phyloP scores from a whole-genome alignment of 2,329 filamentous ascomycete species.

The Arachnomyces sp. region DNA sequence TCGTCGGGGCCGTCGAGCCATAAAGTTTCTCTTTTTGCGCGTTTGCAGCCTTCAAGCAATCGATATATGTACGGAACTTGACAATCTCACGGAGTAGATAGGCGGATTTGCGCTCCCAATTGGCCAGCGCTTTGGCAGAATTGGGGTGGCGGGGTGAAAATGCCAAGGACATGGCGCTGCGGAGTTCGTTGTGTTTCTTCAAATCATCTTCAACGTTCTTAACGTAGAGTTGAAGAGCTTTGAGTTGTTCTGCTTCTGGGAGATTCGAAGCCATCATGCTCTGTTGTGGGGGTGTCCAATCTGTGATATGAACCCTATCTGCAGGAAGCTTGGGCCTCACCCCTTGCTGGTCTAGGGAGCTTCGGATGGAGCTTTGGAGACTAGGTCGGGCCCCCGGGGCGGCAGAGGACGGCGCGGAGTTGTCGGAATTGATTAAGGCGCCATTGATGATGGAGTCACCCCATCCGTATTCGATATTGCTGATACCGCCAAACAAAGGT shows the following conservation, averaged over 20 bases:
- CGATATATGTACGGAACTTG: slow-evolving; percentile 93
- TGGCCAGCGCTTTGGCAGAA: slow-evolving; percentile 74
- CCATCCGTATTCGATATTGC: slow-evolving; percentile 97
- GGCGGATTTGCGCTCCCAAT: slow-evolving; percentile 94
- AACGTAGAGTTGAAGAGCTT: slow-evolving; percentile 68
- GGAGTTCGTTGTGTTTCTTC: slow-evolving; percentile 76
- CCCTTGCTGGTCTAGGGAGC: slow-evolving; percentile 57
- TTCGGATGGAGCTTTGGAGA: slow-evolving; percentile 54
- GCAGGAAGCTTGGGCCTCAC: slow-evolving; percentile 65
- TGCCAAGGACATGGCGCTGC: slow-evolving; percentile 77
- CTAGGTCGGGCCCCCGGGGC: slow-evolving; percentile 40
- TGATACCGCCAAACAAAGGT: slow-evolving; percentile 83
- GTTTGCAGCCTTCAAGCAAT: slow-evolving; percentile 66
- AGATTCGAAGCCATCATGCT: slow-evolving; percentile 78
- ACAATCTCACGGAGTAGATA: slow-evolving; percentile 90
- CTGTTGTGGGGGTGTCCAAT: slow-evolving; percentile 84
- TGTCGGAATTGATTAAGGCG: slow-evolving; percentile 55
- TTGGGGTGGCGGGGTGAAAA: slow-evolving; percentile 82
- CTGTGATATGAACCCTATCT: slow-evolving; percentile 72
- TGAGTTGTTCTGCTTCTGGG: slow-evolving; percentile 71
- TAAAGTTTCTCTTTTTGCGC: slow-evolving; percentile 64
- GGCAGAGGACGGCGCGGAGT: slow-evolving; percentile 22
- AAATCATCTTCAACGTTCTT: slow-evolving; percentile 78
- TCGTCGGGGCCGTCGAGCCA: slow-evolving; percentile 17
- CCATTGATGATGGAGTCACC: slow-evolving; percentile 73